Percentiles rank a stretch among this genome's conserved stretches.
These are phyloP conservation scores for Carex kokanica DNA, from an alignment of 176 grass and related monocot genomes.

Conservation along the genomic window DNA sequence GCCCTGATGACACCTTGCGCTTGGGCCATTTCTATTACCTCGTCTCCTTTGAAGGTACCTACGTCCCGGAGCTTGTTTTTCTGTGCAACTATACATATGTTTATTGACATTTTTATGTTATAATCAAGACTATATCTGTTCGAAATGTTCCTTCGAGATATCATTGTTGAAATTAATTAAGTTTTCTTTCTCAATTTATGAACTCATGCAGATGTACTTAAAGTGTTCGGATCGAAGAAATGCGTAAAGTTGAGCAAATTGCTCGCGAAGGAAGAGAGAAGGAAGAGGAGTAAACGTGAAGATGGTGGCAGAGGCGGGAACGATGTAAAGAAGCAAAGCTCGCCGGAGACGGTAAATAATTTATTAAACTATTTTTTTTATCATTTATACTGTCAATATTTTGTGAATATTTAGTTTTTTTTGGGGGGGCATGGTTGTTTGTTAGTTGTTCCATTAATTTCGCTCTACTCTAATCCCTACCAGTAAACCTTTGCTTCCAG, in stretches of 20 bases:
- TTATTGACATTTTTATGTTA: too few species aligned
- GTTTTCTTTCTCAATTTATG: not conserved
- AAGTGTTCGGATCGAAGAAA: conserved; percentile 77
- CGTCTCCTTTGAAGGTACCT: conserved; percentile 89
- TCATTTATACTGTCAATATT: not conserved
- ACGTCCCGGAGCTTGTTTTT: not conserved
- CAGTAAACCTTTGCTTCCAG: not conserved
- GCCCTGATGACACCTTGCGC: conserved; percentile 79
- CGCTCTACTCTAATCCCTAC: not conserved
- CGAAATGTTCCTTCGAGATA: not conserved
- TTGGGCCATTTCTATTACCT: conserved; percentile 89
- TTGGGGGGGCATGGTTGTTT: not conserved
- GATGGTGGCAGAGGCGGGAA: conserved; percentile 31
- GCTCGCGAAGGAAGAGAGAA: conserved; percentile 34
- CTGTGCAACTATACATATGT: too few species aligned
- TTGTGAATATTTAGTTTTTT: not conserved
- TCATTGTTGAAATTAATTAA: not conserved
- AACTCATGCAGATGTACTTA: conserved; percentile 61
- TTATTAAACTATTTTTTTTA: not conserved
- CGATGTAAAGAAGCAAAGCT: not conserved
- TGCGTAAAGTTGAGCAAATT: conserved; percentile 71
- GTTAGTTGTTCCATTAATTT: conserved; percentile 11
- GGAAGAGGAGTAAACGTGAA: conserved; percentile 24
- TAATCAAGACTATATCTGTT: not conserved
- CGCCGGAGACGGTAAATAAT: conserved; percentile 2